phyloP scores from a whole-genome alignment of 345 rosid species.

The Kernera saxatilis region DNA sequence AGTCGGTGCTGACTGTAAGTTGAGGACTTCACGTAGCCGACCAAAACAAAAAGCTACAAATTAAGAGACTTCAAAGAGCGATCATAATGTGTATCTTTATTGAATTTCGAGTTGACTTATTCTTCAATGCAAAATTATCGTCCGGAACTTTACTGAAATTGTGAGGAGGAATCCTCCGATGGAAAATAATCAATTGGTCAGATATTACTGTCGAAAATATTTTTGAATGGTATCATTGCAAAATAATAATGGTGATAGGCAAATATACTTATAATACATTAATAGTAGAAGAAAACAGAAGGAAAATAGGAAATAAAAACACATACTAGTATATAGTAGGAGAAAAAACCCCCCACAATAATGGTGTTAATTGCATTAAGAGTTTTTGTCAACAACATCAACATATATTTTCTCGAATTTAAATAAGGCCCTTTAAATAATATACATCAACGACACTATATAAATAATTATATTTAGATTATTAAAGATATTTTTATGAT shows the following conservation, averaged over 20 bases:
- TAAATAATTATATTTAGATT: no score
- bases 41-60: not conserved
- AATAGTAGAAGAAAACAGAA: not conserved
- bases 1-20: slow-evolving; percentile 22
- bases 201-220: not conserved
- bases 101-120: not conserved
- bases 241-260: not conserved
- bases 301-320: not conserved
- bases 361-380: not conserved
- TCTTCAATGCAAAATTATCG: not conserved
- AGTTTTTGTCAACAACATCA: not conserved
- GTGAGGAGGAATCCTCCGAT: not conserved
- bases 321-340: not conserved
- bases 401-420: no score
- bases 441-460: no score
- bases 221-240: not conserved
- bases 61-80: not conserved
- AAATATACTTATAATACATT: not conserved
- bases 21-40: slow-evolving; percentile 23
- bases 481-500: no score
- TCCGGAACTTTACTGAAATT: not conserved
- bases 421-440: no score
- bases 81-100: not conserved
- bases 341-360: not conserved
- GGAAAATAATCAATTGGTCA: not conserved